Evolutionary conservation across 768 basidiomycete genomes (phyloP), one percentile per base, ranked within the genome.

Genomic region (Tubosaeta sp.): DNA sequence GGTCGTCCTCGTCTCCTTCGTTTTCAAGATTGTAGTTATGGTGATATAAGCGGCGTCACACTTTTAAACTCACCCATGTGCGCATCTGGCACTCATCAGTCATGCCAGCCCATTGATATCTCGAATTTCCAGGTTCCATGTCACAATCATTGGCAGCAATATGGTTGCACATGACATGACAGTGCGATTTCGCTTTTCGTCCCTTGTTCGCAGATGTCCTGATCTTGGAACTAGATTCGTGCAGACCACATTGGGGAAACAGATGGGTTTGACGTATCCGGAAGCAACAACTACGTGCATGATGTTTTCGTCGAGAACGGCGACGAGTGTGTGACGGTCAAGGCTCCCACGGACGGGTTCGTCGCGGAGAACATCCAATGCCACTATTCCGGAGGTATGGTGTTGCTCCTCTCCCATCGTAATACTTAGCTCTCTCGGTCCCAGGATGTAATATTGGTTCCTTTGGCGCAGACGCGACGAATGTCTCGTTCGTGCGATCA

Each of bases 311-410:
- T 73, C 17, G 69, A 68, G 48, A 69, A 65, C 39, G 67, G 61
- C 22, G 59, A 64, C 35, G 63, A 72, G 44, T 71, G 69, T 41
- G 65, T 71, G 14, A 70, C 68, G 0, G 64, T 71, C 51, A 71
- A 72, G 44, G 43, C 65, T 2, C 65, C 70, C 5, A 66, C 69
- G 5, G 43, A 65, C n/a, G 56, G 60, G 25, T 61, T 53, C 38
- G 6, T 46, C 13, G 53, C 42, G 22, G 48, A 59, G 41, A 56
- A 59, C 19, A 45, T 63, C 5, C 47, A 43, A 10, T 60, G 60
- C n/a, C 4, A 32, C 29, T 6, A 56, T 50, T 51, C 60, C 41
- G 42, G 1, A 4, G 51, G 50, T 63, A 35, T n/a, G 13, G 31
- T 14, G 8, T 10, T 39, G 32, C n/a, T 22, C 14, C 45, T 27